These are phyloP conservation scores for Theileria luwenshuni DNA, from an alignment of 169 alveolate genomes.

Conservation along the genomic window DNA sequence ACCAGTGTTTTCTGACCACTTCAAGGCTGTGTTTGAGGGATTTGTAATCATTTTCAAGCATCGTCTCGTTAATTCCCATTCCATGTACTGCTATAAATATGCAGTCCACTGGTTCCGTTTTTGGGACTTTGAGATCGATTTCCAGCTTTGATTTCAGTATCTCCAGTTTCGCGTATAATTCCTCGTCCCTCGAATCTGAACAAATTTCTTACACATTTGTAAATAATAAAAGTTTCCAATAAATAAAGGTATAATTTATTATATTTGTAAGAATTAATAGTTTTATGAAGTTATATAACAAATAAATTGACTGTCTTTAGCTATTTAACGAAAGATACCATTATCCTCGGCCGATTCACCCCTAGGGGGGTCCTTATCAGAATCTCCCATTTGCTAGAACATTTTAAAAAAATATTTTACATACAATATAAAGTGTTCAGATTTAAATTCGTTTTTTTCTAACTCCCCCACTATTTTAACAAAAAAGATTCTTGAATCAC, in stretches of 20 bases:
- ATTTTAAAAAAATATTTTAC: neutral
- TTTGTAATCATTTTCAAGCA: constrained; percentile 69
- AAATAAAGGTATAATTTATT: neutral
- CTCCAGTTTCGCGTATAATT: constrained; percentile 17
- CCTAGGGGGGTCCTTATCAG: neutral
- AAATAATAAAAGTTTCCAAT: neutral
- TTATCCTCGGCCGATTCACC: neutral
- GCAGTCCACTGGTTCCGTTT: constrained; percentile 52
- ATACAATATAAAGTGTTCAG: neutral
- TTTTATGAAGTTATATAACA: too few relatives aligned
- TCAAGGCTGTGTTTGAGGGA: constrained; percentile 66
- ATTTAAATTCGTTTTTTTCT: neutral
- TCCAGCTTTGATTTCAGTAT: constrained; percentile 21
- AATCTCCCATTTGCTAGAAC: neutral
- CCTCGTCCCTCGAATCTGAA: neutral
- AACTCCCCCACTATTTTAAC: neutral
- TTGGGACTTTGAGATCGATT: neutral
- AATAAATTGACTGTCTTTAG: too few relatives aligned
- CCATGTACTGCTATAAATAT: constrained; percentile 77
- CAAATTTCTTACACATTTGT: neutral
- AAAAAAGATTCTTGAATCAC: neutral
- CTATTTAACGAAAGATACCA: neutral
- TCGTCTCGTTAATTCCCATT: constrained; percentile 69
- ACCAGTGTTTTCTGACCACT: constrained; percentile 74
- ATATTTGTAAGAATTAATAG: neutral